phyloP scores from a whole-genome alignment of 805 yeast genomes.

The Yarrowia keelungensis region DNA sequence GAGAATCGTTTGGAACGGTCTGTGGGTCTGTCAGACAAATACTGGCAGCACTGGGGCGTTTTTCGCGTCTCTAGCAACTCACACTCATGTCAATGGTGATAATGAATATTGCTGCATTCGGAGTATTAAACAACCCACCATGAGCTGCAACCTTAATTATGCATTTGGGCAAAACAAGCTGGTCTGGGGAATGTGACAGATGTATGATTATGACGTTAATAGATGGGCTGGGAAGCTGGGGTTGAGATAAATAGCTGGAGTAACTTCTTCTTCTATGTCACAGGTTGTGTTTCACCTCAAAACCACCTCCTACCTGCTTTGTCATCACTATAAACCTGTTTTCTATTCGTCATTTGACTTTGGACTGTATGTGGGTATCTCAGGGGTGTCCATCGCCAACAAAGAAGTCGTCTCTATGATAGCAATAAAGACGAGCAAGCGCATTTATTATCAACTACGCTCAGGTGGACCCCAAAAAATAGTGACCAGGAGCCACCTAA shows the following conservation, averaged over 20 bases:
- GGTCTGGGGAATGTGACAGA: constrained; percentile 11
- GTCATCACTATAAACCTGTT: constrained; percentile 6
- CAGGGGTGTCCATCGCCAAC: constrained; percentile 20
- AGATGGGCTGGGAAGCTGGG: not conserved
- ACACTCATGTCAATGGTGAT: constrained; percentile 32
- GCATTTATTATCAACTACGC: not conserved
- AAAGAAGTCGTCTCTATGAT: not conserved
- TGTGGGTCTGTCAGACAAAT: too few species aligned
- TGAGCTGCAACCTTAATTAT: constrained; percentile 17
- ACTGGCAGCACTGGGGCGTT: too few species aligned
- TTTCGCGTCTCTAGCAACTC: constrained; percentile 2
- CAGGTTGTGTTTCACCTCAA: not conserved
- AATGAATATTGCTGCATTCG: constrained; percentile 22
- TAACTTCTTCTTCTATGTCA: too few species aligned
- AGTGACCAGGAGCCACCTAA: not conserved
- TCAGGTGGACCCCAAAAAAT: not conserved
- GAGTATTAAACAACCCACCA: constrained; percentile 10
- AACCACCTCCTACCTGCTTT: not conserved
- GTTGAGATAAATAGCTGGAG: too few species aligned
- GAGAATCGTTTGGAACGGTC: too few species aligned
- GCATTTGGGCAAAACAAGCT: constrained; percentile 24
- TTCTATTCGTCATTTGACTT: not conserved
- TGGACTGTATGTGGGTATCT: not conserved
- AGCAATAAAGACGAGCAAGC: constrained; percentile 1
- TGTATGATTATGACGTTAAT: too few species aligned